Percentiles rank a stretch among this genome's conserved stretches.
phyloP scores from a whole-genome alignment of 75 land plant genomes.

The Pinus tabuliformis region DNA sequence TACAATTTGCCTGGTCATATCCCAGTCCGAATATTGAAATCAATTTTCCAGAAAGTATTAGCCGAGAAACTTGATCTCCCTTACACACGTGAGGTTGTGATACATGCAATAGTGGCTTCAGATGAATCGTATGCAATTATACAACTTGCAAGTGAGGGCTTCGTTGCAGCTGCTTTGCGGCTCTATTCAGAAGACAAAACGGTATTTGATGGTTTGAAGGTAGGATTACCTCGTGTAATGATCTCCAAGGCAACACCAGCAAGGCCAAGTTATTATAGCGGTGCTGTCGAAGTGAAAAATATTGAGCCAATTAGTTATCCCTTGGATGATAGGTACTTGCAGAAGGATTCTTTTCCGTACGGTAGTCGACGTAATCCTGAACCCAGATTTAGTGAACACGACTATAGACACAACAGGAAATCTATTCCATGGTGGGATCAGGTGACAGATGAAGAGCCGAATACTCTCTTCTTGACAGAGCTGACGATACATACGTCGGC shows the following conservation, averaged over 20 bases:
- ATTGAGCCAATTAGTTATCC: neutral
- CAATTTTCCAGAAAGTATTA: slow-evolving; percentile 21
- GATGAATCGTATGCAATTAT: slow-evolving; percentile 21
- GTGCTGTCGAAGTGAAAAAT: neutral
- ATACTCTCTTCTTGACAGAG: slow-evolving; percentile 29
- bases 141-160: slow-evolving; percentile 17
- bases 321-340: slow-evolving; percentile 4
- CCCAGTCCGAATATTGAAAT: slow-evolving; percentile 8
- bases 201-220: slow-evolving; percentile 22
- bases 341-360: slow-evolving; percentile 7
- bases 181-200: slow-evolving; percentile 21
- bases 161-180: slow-evolving; percentile 14
- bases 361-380: slow-evolving; percentile 8
- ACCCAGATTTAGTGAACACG: slow-evolving; percentile 6
- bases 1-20: slow-evolving; percentile 23
- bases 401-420: slow-evolving; percentile 5
- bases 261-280: slow-evolving; percentile 10
- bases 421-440: slow-evolving; percentile 10
- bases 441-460: slow-evolving; percentile 17
- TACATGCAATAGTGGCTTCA: slow-evolving; percentile 8
- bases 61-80: slow-evolving; percentile 21
- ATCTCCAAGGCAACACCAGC: slow-evolving; percentile 7
- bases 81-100: slow-evolving; percentile 10
- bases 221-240: slow-evolving; percentile 7
- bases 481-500: slow-evolving; percentile 22